These are phyloP conservation scores for Naganishia vishniacii DNA, from an alignment of 768 basidiomycete genomes.

Conservation along the genomic window DNA sequence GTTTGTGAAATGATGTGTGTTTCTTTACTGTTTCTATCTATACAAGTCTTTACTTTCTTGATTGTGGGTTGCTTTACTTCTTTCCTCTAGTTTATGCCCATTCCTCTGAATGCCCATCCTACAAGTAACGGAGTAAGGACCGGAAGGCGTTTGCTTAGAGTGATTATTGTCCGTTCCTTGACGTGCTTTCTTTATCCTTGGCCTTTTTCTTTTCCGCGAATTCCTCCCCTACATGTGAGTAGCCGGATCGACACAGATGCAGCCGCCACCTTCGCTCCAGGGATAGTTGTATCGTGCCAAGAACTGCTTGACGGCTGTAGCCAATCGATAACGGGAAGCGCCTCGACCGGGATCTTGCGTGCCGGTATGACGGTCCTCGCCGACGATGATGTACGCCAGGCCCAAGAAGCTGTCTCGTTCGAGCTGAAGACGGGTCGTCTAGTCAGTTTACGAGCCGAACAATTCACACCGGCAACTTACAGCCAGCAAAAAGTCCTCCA, in stretches of 20 bases:
- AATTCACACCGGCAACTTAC: constrained; percentile 54
- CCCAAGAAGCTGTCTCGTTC: constrained; percentile 61
- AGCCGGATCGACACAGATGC: constrained; percentile 78
- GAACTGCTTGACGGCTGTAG: constrained; percentile 82
- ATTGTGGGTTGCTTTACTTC: background rate
- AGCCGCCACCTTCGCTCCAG: constrained; percentile 86
- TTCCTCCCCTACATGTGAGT: constrained; percentile 54
- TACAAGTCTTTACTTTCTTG: constrained; percentile 5
- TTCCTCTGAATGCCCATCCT: constrained; percentile 14
- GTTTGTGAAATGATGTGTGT: background rate
- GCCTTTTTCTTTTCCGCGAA: background rate
- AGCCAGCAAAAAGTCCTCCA: constrained; percentile 80
- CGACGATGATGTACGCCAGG: constrained; percentile 81
- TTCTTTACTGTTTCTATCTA: constrained; percentile 3
- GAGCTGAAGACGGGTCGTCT: constrained; percentile 17
- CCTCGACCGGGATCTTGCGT: constrained; percentile 78
- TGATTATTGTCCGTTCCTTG: background rate
- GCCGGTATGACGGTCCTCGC: constrained; percentile 93
- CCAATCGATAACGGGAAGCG: constrained; percentile 73
- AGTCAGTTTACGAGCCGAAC: background rate
- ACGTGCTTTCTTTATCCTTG: background rate
- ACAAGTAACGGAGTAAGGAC: constrained; percentile 11
- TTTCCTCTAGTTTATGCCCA: constrained; percentile 1
- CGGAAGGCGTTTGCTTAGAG: constrained; percentile 3
- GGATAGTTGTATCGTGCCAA: constrained; percentile 91